These are phyloP conservation scores for Mitragyna speciosa DNA, from an alignment of 257 asterid genomes.

Conservation along the genomic window DNA sequence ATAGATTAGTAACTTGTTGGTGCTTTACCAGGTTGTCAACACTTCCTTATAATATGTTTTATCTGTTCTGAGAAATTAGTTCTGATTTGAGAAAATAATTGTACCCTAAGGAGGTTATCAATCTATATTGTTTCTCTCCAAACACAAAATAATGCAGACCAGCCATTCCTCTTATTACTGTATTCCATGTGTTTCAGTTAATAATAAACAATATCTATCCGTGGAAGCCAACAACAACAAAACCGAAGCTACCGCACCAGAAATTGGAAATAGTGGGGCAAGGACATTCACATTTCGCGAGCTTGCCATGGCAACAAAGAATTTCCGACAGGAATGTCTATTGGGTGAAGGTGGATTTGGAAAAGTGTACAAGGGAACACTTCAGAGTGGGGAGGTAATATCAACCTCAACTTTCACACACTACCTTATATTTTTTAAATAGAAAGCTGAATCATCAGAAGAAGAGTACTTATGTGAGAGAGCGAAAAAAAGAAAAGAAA, in stretches of 20 bases:
- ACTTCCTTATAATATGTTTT: no score
- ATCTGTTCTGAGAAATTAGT: neutral
- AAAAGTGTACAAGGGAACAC: conserved; percentile 64
- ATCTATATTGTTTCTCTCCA: neutral
- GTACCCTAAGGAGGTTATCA: neutral
- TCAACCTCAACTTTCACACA: neutral
- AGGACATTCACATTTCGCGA: conserved; percentile 85
- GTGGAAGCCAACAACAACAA: conserved; percentile 20
- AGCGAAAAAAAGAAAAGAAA: neutral
- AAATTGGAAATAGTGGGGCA: conserved; percentile 32
- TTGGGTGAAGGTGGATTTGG: conserved; percentile 87
- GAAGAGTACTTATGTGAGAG: no score
- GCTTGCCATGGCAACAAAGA: conserved; percentile 87
- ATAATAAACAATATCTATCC: conserved; percentile 21
- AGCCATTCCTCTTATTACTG: neutral
- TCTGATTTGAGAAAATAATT: neutral
- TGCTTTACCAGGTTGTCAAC: neutral
- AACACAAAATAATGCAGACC: neutral
- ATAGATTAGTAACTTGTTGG: neutral
- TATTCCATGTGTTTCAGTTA: conserved; percentile 27
- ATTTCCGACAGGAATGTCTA: conserved; percentile 71
- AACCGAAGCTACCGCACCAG: conserved; percentile 23
- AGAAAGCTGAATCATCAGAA: neutral
- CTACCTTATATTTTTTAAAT: neutral
- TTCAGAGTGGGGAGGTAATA: conserved; percentile 67